Percentiles rank a stretch among this genome's conserved stretches.
Evolutionary conservation across 192 early-diverging fungal species (phyloP).

Genomic region (Coemansia sp.): DNA sequence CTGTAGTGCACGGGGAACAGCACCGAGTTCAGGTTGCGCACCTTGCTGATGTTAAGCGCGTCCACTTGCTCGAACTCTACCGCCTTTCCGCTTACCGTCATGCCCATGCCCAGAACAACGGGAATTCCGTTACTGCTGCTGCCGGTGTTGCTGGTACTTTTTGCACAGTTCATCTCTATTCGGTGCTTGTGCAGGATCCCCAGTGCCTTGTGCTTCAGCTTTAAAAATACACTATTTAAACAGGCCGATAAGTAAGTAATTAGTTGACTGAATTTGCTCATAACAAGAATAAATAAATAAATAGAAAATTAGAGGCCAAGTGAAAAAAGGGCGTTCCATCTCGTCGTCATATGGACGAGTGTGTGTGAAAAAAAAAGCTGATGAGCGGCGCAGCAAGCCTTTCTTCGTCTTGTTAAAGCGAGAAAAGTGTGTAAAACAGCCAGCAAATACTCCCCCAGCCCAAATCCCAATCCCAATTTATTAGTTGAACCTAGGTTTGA

Average conservation of each 20-base stretch:
- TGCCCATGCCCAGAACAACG: neutral
- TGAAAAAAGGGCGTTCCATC: too few relatives aligned
- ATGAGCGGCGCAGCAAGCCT: too few relatives aligned
- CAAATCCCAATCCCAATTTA: too few relatives aligned
- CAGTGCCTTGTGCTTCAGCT: neutral
- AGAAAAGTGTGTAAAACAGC: too few relatives aligned
- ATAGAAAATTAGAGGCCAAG: neutral
- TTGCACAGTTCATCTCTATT: neutral
- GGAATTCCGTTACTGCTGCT: neutral
- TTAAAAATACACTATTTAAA: neutral
- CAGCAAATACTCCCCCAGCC: too few relatives aligned
- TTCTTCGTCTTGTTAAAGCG: too few relatives aligned
- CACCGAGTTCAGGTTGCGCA: constrained; percentile 71
- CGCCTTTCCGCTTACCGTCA: neutral
- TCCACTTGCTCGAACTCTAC: constrained; percentile 14
- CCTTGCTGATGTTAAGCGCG: constrained; percentile 61
- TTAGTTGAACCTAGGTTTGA: too few relatives aligned
- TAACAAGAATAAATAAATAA: neutral
- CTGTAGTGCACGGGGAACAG: constrained; percentile 90
- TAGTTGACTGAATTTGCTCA: neutral
- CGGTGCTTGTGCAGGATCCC: neutral
- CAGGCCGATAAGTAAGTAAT: neutral
- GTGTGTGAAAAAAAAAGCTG: too few relatives aligned
- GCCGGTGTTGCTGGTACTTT: neutral
- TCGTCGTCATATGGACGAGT: too few relatives aligned